Conservation (phyloP, 306 rosid genomes). For the Castanopsis chinensis region DNA sequence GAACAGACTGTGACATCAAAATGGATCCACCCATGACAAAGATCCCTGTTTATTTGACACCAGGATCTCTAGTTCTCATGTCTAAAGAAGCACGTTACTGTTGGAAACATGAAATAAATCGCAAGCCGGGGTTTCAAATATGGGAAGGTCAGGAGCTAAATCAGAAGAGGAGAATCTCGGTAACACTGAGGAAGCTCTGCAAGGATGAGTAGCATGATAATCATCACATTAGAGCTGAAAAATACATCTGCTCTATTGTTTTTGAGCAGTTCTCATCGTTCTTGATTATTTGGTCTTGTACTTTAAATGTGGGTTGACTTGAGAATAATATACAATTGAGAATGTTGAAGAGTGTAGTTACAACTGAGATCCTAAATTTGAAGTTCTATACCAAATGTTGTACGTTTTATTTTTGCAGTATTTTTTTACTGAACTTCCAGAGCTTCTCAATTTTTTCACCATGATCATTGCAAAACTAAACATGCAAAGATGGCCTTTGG, state of each 20-base stretch:
- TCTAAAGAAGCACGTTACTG: constrained; percentile 78
- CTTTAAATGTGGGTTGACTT: background rate
- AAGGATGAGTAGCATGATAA: constrained; percentile 27
- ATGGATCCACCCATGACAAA: background rate
- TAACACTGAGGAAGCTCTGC: constrained; percentile 86
- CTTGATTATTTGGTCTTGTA: background rate
- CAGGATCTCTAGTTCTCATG: constrained; percentile 77
- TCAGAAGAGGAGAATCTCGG: constrained; percentile 62
- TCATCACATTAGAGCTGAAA: background rate
- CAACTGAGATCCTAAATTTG: no score
- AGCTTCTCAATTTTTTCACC: no score
- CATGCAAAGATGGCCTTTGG: no score
- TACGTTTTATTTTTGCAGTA: no score
- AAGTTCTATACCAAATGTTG: no score
- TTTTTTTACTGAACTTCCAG: no score
- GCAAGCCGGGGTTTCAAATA: constrained; percentile 63
- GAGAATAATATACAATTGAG: background rate
- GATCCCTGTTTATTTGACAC: constrained; percentile 59
- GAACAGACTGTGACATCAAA: constrained; percentile 1
- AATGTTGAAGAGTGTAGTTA: background rate
- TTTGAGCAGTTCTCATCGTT: background rate
- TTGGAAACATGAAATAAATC: constrained; percentile 90
- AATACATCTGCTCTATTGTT: background rate
- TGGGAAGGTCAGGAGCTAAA: constrained; percentile 62
- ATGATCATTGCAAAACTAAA: no score